Base-by-base conservation (phyloP, 1,284 basidiomycete species). In the Cryptococcus hybrid region DNA sequence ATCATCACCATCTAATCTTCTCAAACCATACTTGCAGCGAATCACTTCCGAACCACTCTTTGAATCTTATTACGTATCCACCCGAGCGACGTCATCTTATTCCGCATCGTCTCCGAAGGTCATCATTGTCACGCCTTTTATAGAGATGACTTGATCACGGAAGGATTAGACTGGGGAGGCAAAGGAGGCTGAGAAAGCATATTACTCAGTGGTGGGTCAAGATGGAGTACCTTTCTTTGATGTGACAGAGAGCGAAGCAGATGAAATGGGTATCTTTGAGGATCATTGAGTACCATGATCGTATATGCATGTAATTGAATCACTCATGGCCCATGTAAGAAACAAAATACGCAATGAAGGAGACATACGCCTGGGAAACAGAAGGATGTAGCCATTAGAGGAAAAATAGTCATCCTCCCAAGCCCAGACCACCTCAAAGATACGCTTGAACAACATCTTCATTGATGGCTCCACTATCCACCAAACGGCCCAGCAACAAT, bases 221-320 rank as follows among this genome's bases (percentile, higher is more conserved):
- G 62, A 60, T 7, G 63, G 58, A 2, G 68, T 74, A 42, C 73
- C 71, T 11, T 78, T 71, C 55, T 83, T 85, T 57, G 84, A 83
- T 79, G 82, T 82, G 36, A 74, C 77, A 8, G 62, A 80, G 40
- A 78, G 76, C 5, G 64, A 81, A 7, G 80, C 79, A 2, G 79
- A 78, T 7, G 80, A 80, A 15, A 46, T 57, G 52, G 58, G 60
- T 45, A 47, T 64, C 30, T 30, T 4, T 2, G 79, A 78, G 38
- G 77, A 80, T 13, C 76, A 78, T 11, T 57, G 46, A 40, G 15
- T 15, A 11, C 13, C 18, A 35, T n/a, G 5, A 18, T 5, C n/a
- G 12, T 51, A 8, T 15, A 15, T 43, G 38, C 39, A 43, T 43
- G 40, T 51, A 39, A 51, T 8, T 5, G 34, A 51, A 30, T 30